These are phyloP conservation scores for Benincasa hispida DNA, from an alignment of 306 rosid species.

Conservation along the genomic window DNA sequence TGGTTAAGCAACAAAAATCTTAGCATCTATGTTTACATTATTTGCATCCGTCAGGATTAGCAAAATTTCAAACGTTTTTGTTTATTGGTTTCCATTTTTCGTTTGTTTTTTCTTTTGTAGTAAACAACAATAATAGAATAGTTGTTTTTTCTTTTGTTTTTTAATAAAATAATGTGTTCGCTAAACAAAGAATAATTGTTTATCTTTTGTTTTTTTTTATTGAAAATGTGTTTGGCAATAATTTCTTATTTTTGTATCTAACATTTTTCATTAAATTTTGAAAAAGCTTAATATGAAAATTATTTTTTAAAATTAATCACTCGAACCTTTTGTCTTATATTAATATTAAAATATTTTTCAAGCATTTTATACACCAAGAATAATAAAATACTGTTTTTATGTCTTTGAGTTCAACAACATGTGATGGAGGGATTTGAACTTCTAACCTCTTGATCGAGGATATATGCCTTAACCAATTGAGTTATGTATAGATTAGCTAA, in stretches of 20 bases:
- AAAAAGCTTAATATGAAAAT: no score
- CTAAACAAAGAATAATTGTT: no score
- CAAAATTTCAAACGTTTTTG: neutral
- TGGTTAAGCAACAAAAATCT: neutral
- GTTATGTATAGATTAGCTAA: no score
- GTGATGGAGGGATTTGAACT: neutral
- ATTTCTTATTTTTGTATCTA: neutral
- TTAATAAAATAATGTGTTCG: no score
- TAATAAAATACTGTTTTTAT: neutral
- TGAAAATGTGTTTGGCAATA: neutral
- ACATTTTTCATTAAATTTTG: no score
- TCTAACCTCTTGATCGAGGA: neutral
- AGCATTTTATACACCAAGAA: neutral
- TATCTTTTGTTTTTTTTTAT: no score
- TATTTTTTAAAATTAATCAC: no score
- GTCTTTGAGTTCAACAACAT: neutral
- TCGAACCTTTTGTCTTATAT: no score
- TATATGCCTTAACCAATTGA: neutral
- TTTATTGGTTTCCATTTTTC: no score
- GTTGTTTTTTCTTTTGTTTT: no score
- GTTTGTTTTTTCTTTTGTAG: neutral
- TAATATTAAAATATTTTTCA: neutral
- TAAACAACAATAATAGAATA: no score
- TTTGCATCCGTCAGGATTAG: neutral
- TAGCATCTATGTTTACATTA: neutral